Evolutionary conservation across 2,329 filamentous ascomycete species (phyloP), one percentile per base, ranked within the genome.

Genomic region (Immersiporthe knoxdaviesiana): DNA sequence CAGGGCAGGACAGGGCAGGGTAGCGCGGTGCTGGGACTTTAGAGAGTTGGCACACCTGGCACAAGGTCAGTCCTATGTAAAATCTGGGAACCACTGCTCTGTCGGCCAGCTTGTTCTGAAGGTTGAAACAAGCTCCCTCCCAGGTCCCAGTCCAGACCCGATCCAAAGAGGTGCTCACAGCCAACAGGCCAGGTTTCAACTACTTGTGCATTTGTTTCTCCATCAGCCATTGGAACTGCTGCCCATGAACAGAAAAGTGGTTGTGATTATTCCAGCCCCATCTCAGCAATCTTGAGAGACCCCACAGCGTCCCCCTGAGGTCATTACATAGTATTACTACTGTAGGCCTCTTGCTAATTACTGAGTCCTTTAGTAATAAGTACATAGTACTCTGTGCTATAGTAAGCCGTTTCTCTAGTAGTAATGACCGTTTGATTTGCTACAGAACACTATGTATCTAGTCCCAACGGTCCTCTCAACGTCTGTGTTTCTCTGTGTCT

Each of bases 181-280:
- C 37, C 44, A 64, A 64, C 62, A 68, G 67, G 67, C 67, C 67
- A 68, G 59, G 67, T 68, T 68, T 68, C 67, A 65, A 60, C 47
- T 68, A 63, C 32, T 58, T 41, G 35, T n/a, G n/a, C 35, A 35
- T 35, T 35, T 35, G 35, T 54, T 14, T 30, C 32, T 50, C 47
- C 61, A 27, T 18, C 66, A 47, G 18, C 44, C 21, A 54, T 24
- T 18, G 7, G 58, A 60, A 60, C 8, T 41, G 39, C n/a, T 35
- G 35, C n/a, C n/a, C 39, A 18, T 27, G 21, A 14, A 27, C 27
- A 61, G n/a, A 8, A 8, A 30, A 16, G 39, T 50, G 60, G 62
- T 50, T 65, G 52, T 68, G 67, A 65, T 60, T 61, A 65, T 65
- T 37, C 50, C 50, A 58, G 50, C n/a, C 59, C 68, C 63, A 66